A percentile compares a stretch with the other conserved stretches of the same genome.
These are phyloP conservation scores for Lyophyllum atratum DNA, from an alignment of 768 basidiomycete species.

Conservation along the genomic window DNA sequence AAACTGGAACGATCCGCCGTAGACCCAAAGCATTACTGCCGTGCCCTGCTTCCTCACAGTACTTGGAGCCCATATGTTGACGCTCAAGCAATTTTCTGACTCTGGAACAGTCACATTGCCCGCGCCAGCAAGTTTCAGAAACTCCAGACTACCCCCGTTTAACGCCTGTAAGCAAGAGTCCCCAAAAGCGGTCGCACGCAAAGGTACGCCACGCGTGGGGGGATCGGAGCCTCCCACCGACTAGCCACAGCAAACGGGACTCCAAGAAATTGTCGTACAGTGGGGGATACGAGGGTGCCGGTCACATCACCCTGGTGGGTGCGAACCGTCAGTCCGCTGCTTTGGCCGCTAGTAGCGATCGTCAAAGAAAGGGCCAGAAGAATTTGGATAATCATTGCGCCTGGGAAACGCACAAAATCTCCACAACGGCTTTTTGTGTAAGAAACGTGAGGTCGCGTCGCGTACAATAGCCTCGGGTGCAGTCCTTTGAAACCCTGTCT, in stretches of 20 bases:
- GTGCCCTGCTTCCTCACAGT: slow-evolving; percentile 28
- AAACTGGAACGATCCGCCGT: slow-evolving; percentile 37
- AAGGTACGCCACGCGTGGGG: slow-evolving; percentile 14
- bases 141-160: slow-evolving; percentile 17
- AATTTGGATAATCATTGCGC: no score
- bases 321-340: slow-evolving; percentile 20
- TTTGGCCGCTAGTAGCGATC: no score
- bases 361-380: no score
- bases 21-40: slow-evolving; percentile 37
- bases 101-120: slow-evolving; percentile 18
- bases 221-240: slow-evolving; percentile 36
- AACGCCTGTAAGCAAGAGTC: slow-evolving; percentile 31
- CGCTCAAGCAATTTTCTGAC: slow-evolving; percentile 35
- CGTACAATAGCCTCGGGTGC: no score
- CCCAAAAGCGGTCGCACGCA: slow-evolving; percentile 30
- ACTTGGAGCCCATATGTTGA: slow-evolving; percentile 41
- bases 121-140: slow-evolving; percentile 23
- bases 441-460: no score
- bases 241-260: slow-evolving; percentile 34
- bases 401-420: no score
- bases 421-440: no score
- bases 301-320: slow-evolving; percentile 33
- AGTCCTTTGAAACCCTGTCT: no score
- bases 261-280: slow-evolving; percentile 36
- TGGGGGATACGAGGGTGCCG: slow-evolving; percentile 24